These are phyloP conservation scores for Psilocybe cubensis DNA, from an alignment of 768 basidiomycete genomes.

Conservation along the genomic window DNA sequence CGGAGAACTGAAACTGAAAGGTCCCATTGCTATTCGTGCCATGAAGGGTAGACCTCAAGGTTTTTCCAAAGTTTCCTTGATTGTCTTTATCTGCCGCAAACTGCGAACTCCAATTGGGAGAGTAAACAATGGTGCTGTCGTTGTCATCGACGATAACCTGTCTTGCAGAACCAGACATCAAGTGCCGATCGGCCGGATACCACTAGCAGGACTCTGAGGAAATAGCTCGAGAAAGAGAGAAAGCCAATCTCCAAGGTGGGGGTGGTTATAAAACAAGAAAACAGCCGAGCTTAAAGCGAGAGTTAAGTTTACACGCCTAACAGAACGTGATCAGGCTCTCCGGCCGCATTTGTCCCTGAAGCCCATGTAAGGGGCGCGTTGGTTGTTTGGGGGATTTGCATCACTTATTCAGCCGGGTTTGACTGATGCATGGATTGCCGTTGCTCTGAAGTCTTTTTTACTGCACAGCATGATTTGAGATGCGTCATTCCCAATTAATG, in stretches of 20 bases:
- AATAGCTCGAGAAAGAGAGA: too few relatives aligned
- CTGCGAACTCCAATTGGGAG: constrained; percentile 15
- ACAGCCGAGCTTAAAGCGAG: not conserved
- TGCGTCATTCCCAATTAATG: too few relatives aligned
- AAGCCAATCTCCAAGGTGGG: not conserved
- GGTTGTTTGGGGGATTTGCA: not conserved
- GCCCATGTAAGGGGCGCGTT: not conserved
- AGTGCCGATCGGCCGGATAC: not conserved
- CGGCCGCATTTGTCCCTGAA: not conserved
- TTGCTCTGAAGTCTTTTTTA: not conserved
- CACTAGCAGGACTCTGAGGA: not conserved
- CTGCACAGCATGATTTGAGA: not conserved
- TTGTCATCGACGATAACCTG: constrained; percentile 26
- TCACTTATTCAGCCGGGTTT: not conserved
- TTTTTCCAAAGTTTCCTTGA: constrained; percentile 24
- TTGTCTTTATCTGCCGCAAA: constrained; percentile 9
- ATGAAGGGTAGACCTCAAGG: constrained; percentile 22
- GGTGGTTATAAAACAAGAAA: not conserved
- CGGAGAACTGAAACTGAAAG: constrained; percentile 23
- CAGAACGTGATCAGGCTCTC: not conserved
- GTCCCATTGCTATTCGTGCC: constrained; percentile 18
- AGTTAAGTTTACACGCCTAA: not conserved
- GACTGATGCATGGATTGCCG: not conserved
- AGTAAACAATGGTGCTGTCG: constrained; percentile 23
- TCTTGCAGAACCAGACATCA: constrained; percentile 7